These are phyloP conservation scores for Schoenoplectus tabernaemontani DNA, from an alignment of 202 grass and related monocot species.

Conservation along the genomic window DNA sequence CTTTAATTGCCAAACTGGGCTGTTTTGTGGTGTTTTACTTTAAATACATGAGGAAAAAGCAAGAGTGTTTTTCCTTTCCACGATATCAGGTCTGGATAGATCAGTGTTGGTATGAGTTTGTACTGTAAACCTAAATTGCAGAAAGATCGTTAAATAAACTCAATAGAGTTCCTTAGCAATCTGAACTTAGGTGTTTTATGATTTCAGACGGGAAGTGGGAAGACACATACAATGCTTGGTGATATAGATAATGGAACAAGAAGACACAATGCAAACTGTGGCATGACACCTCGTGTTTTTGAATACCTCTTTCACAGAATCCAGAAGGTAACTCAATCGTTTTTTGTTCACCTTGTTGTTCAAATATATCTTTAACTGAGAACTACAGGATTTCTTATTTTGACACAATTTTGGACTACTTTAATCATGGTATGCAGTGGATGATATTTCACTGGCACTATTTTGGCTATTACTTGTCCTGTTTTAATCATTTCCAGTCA, in stretches of 20 bases:
- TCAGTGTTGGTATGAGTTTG: not conserved
- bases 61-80: not conserved
- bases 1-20: not conserved
- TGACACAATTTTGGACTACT: not conserved
- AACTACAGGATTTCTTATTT: not conserved
- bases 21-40: not conserved
- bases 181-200: not conserved
- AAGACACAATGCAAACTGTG: conserved; percentile 78
- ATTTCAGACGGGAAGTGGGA: conserved; percentile 88
- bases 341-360: not conserved
- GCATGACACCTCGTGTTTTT: conserved; percentile 97
- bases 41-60: not conserved
- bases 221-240: conserved; percentile 97
- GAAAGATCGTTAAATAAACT: not conserved
- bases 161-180: not conserved
- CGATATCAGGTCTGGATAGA: not conserved
- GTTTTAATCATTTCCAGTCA: not conserved
- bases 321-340: conserved; percentile 51
- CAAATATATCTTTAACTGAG: not conserved
- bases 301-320: conserved; percentile 91
- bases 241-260: conserved; percentile 90
- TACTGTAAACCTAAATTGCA: not conserved
- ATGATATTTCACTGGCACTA: conserved; percentile 17
- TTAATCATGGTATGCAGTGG: not conserved
- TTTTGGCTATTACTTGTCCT: not conserved